Percentiles rank a stretch among this genome's conserved stretches.
phyloP scores from a whole-genome alignment of 768 basidiomycete genomes.

The Pilatotrama ljubarskyi region DNA sequence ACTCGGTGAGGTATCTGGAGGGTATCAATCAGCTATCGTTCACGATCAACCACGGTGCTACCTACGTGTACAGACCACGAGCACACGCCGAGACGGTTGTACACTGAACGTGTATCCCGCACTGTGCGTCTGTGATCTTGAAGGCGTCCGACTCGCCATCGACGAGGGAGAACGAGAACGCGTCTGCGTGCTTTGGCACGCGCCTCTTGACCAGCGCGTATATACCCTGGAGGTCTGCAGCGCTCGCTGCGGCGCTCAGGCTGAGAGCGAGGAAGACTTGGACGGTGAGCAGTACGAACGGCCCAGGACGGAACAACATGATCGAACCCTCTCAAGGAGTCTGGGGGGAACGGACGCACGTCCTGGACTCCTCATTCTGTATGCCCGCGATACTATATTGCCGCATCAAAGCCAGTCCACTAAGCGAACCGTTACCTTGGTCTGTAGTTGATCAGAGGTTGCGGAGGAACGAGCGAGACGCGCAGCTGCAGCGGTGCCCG shows the following conservation, averaged over 20 bases:
- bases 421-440: no score
- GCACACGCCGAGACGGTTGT: constrained; percentile 40
- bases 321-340: not conserved
- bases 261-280: not conserved
- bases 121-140: constrained; percentile 32
- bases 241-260: not conserved
- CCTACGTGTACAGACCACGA: constrained; percentile 41
- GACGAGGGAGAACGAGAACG: constrained; percentile 35
- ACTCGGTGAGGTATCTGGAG: constrained; percentile 37
- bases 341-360: no score
- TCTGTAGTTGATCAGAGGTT: no score
- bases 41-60: no score
- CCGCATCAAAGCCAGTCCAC: no score
- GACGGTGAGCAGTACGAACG: constrained; percentile 4
- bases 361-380: no score
- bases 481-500: no score
- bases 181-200: constrained; percentile 33
- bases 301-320: not conserved
- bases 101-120: constrained; percentile 35
- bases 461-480: no score
- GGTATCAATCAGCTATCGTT: not conserved
- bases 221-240: constrained; percentile 31
- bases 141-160: constrained; percentile 34
- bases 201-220: constrained; percentile 37
- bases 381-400: no score